Evolutionary conservation across 176 grass and related monocot genomes (phyloP).

Genomic region (Musa itinerans): DNA sequence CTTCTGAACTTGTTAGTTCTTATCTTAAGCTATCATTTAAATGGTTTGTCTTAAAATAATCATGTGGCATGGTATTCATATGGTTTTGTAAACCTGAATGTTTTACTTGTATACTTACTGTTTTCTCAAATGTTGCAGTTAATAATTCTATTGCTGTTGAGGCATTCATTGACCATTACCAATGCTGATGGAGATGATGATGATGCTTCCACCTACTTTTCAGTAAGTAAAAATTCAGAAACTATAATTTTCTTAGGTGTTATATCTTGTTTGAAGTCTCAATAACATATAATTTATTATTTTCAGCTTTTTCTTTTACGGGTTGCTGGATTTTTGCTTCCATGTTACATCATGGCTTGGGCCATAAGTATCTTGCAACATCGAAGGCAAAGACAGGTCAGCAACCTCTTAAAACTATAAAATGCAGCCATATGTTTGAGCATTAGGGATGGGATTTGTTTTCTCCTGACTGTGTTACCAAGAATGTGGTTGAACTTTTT

Average conservation of each 20-base stretch:
- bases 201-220: constrained; percentile 67
- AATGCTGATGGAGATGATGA: constrained; percentile 60
- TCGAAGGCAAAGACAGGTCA: constrained; percentile 76
- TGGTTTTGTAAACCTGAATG: background rate
- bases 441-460: background rate
- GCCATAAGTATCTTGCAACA: constrained; percentile 83
- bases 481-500: background rate
- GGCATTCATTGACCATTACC: constrained; percentile 64
- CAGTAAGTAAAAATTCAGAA: constrained; percentile 37
- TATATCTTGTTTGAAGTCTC: background rate
- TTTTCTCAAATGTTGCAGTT: constrained; percentile 31
- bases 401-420: background rate
- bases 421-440: background rate
- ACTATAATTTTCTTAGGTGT: background rate
- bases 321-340: constrained; percentile 90
- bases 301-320: constrained; percentile 72
- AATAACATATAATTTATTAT: background rate
- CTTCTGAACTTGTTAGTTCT: too few species aligned
- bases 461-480: background rate
- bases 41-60: background rate
- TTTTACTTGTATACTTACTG: background rate
- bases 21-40: background rate
- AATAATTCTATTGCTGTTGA: constrained; percentile 89
- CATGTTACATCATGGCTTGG: constrained; percentile 96
- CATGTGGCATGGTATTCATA: background rate